Conservation (phyloP, 129 eudicot genomes). For the Helichrysum umbraculigerum region DNA sequence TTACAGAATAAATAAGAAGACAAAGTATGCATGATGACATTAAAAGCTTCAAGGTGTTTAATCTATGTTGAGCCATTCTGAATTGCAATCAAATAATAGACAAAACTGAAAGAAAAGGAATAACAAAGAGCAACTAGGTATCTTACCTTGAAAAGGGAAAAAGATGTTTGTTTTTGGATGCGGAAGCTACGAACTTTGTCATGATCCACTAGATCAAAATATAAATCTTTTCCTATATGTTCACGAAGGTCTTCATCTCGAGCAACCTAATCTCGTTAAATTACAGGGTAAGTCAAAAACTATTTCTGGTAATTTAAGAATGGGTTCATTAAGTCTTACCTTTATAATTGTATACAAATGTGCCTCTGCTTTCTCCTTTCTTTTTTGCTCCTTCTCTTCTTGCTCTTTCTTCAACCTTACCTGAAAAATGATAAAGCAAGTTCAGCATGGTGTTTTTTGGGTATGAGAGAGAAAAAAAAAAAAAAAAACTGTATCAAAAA, state of each 20-base stretch:
- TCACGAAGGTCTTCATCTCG: constrained; percentile 69
- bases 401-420: constrained; percentile 69
- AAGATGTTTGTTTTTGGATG: constrained; percentile 67
- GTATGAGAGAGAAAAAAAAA: not conserved
- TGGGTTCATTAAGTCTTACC: not conserved
- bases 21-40: not conserved
- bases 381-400: constrained; percentile 69
- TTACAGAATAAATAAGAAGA: not conserved
- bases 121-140: not conserved
- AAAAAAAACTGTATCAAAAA: not conserved
- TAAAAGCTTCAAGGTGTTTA: not conserved
- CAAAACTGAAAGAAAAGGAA: not conserved
- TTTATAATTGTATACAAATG: constrained; percentile 48
- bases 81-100: not conserved
- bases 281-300: not conserved
- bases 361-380: constrained; percentile 56
- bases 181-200: constrained; percentile 79
- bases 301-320: not conserved
- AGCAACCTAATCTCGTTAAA: constrained; percentile 51
- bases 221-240: constrained; percentile 74
- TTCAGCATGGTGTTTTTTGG: not conserved
- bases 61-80: not conserved
- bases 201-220: constrained; percentile 89
- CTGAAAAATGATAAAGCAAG: constrained; percentile 30
- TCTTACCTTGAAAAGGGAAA: constrained; percentile 64